Percentiles rank a stretch among this genome's conserved stretches.
Conservation (phyloP, 345 rosid genomes). For the Acer negundo region DNA sequence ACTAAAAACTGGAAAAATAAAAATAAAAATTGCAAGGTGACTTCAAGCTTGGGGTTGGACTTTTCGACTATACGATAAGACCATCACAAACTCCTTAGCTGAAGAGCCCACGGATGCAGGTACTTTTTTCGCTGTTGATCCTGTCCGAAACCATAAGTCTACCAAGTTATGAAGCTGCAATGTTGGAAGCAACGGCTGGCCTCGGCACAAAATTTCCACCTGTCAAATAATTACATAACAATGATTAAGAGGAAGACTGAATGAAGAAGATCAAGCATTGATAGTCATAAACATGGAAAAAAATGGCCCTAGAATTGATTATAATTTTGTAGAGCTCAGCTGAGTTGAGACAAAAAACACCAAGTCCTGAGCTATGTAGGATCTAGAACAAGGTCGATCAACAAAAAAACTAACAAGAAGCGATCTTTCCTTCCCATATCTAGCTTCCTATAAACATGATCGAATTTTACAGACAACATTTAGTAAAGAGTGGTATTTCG, state of each 20-base stretch:
- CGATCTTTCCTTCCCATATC: not conserved
- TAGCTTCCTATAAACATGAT: not conserved
- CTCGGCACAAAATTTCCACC: constrained; percentile 75
- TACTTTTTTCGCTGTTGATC: constrained; percentile 48
- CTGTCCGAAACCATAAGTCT: constrained; percentile 60
- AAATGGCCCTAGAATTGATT: not conserved
- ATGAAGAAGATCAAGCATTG: not conserved
- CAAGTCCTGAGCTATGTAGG: not conserved
- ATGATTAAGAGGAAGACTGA: not conserved
- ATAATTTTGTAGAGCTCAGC: not conserved
- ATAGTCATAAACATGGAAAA: not conserved
- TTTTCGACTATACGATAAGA: constrained; percentile 61
- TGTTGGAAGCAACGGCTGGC: constrained; percentile 52
- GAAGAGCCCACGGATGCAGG: constrained; percentile 60
- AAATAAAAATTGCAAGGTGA: not conserved
- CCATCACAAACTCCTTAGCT: constrained; percentile 78
- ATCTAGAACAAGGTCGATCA: not conserved
- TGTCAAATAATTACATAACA: constrained; percentile 10
- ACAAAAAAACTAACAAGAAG: not conserved
- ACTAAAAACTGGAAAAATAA: constrained; percentile 1
- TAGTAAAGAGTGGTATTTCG: not conserved
- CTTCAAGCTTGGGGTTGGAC: constrained; percentile 27
- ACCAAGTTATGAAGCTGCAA: constrained; percentile 49
- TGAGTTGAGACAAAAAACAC: not conserved
- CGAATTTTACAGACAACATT: not conserved